phyloP scores from a whole-genome alignment of 306 rosid genomes.

The Acacia confusa region DNA sequence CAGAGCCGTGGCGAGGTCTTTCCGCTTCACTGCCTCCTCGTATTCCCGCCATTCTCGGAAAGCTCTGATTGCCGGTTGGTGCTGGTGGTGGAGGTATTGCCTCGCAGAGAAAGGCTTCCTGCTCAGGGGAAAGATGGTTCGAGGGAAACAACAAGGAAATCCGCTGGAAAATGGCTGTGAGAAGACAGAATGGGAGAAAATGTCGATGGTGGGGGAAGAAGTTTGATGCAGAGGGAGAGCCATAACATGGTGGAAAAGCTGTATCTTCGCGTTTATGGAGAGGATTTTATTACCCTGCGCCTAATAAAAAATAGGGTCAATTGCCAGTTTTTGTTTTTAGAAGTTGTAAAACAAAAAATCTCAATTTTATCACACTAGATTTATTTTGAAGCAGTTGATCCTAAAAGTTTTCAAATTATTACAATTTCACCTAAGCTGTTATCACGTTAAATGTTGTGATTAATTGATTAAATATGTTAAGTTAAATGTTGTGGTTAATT shows the following conservation, averaged over 20 bases:
- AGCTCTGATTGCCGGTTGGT: slow-evolving; percentile 26
- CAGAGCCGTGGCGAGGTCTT: slow-evolving; percentile 87
- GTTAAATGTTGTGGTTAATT: too few species aligned
- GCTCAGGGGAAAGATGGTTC: background rate
- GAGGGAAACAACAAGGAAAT: slow-evolving; percentile 27
- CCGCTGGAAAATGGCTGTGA: slow-evolving; percentile 20
- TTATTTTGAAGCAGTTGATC: too few species aligned
- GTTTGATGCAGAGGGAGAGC: slow-evolving; percentile 28
- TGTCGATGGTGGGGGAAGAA: slow-evolving; percentile 29
- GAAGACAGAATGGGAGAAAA: slow-evolving; percentile 29
- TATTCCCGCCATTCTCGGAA: slow-evolving; percentile 88
- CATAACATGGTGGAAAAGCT: slow-evolving; percentile 31
- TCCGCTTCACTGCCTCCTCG: slow-evolving; percentile 93
- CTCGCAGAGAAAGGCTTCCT: background rate
- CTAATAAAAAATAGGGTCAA: too few species aligned
- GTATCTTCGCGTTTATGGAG: background rate
- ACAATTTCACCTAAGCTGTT: too few species aligned
- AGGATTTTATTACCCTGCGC: background rate
- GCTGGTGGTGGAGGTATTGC: background rate
- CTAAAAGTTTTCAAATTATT: too few species aligned
- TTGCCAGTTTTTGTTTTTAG: too few species aligned
- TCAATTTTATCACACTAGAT: too few species aligned
- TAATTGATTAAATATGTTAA: too few species aligned
- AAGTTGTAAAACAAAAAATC: too few species aligned
- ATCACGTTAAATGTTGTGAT: too few species aligned